A percentile compares a stretch with the other conserved stretches of the same genome.
phyloP scores from a whole-genome alignment of 345 rosid species.

The Lumnitzera racemosa region DNA sequence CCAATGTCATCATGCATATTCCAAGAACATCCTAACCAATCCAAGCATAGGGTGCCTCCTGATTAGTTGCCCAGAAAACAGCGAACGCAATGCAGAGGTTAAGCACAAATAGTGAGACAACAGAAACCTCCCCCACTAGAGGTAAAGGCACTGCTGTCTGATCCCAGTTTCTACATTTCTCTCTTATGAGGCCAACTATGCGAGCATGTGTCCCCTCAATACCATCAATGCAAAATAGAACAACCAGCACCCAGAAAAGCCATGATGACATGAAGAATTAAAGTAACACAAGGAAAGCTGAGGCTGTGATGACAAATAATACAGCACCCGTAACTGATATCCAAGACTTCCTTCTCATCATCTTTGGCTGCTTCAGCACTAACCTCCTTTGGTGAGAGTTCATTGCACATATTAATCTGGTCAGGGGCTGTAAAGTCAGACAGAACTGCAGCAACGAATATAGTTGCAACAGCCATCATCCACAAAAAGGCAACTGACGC shows the following conservation, averaged over 20 bases:
- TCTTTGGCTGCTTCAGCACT: slow-evolving; percentile 36
- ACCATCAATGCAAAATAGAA: slow-evolving; percentile 87
- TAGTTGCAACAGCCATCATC: slow-evolving; percentile 96
- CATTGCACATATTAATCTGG: slow-evolving; percentile 50
- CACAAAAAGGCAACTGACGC: slow-evolving; percentile 58
- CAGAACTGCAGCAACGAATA: slow-evolving; percentile 74
- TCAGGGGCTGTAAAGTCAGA: slow-evolving; percentile 45
- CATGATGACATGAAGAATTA: slow-evolving; percentile 91
- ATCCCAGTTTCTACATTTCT: slow-evolving; percentile 50
- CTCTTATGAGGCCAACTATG: slow-evolving; percentile 47
- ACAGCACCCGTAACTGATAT: slow-evolving; percentile 83
- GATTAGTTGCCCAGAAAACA: slow-evolving; percentile 58
- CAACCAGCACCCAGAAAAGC: slow-evolving; percentile 85
- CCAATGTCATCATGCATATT: slow-evolving; percentile 94
- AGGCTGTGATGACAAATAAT: slow-evolving; percentile 72
- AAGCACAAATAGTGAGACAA: slow-evolving; percentile 53
- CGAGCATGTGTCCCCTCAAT: slow-evolving; percentile 92
- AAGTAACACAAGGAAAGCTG: slow-evolving; percentile 77
- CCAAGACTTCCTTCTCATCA: slow-evolving; percentile 69
- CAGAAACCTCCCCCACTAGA: slow-evolving; percentile 55
- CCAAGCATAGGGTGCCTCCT: slow-evolving; percentile 78
- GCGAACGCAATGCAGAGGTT: slow-evolving; percentile 56
- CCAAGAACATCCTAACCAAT: slow-evolving; percentile 96
- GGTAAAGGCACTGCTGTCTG: slow-evolving; percentile 55
- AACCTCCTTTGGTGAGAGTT: slow-evolving; percentile 64